These are phyloP conservation scores for Neoarthrinium moseri DNA, from an alignment of 2,329 filamentous ascomycete species.

Conservation along the genomic window DNA sequence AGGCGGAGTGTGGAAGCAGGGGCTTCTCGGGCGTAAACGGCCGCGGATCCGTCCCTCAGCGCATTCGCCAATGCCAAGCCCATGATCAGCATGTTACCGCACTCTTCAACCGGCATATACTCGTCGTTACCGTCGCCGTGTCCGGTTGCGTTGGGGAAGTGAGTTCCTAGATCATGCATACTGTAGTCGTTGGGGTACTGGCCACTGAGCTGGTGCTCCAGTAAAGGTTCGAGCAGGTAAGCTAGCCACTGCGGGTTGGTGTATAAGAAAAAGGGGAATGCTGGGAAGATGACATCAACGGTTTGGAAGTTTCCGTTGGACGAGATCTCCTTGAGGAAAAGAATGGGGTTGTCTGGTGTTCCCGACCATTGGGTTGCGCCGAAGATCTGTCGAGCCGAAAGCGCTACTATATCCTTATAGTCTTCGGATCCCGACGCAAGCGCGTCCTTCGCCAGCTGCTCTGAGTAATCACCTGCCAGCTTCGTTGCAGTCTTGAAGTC, in stretches of 20 bases:
- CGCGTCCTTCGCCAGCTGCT: constrained; percentile 68
- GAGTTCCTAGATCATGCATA: constrained; percentile 72
- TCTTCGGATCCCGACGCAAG: constrained; percentile 71
- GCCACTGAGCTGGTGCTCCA: constrained; percentile 79
- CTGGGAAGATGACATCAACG: constrained; percentile 83
- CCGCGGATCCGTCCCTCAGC: constrained; percentile 59
- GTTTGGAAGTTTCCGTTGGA: constrained; percentile 85
- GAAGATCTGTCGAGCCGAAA: constrained; percentile 77
- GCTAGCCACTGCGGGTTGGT: constrained; percentile 79
- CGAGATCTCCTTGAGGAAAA: constrained; percentile 85
- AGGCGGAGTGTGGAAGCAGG: constrained; percentile 16
- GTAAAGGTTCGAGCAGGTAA: constrained; percentile 74
- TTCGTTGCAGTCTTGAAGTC: constrained; percentile 65
- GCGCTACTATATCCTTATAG: constrained; percentile 74
- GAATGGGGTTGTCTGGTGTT: constrained; percentile 67
- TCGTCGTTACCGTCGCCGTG: constrained; percentile 68
- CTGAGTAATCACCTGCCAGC: constrained; percentile 72
- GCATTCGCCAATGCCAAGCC: constrained; percentile 75
- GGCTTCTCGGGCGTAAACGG: constrained; percentile 53
- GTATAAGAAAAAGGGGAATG: constrained; percentile 84
- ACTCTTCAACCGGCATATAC: constrained; percentile 75
- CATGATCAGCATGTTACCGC: constrained; percentile 77
- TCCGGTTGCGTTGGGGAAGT: constrained; percentile 76
- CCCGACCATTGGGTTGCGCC: constrained; percentile 76
- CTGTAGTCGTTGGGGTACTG: constrained; percentile 82